Evolutionary conservation across 2,329 filamentous ascomycete species (phyloP), one percentile per base, ranked within the genome.

Genomic region (Phialophora tarda): DNA sequence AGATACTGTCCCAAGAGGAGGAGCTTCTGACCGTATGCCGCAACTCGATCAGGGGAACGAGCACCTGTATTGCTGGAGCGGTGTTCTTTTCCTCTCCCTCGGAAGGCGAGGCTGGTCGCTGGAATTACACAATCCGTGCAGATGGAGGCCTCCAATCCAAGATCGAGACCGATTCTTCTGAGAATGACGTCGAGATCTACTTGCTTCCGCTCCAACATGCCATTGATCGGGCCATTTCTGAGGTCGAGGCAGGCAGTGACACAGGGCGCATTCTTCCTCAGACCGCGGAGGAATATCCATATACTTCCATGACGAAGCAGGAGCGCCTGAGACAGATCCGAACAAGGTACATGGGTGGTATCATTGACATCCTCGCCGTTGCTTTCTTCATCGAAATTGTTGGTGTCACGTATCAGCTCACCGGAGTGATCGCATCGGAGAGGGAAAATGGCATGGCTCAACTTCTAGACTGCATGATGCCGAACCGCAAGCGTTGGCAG

Each of bases 401-500:
- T 54, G 92, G 91, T 62, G 86, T 97, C 28, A 89, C 89, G 44
- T 97, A 97, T 76, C 93, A 97, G 74, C 82, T 96, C 64, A 91
- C 92, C 0, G 93, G 93, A 8, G 88, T 93, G 73, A 89, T 96
- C 76, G 93, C 93, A 7, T 88, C 89, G 1, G 93, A 97, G 78
- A 84, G 93, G 63, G 93, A 97, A 80, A 83, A 88, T 17, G 93
- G 93, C 65, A 95, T 97, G 85, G 91, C 91, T 4, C 91, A 93
- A 69, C 82, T 97, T 30, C 87, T 97, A 51, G 93, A 97, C 78
- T 90, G 92, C 62, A 97, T 96, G 92, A 93, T 95, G 83, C 90
- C 91, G 0, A 91, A 91, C 63, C 84, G 84, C 62, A 84, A 84
- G 57, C 82, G 86, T 51, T 96, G 92, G 91, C 84, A 92, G 73